Evolutionary conservation across 1,139 yeast species (phyloP), one percentile per base, ranked within the genome.

Genomic region (Zhuliangozyma parablackwelliae): DNA sequence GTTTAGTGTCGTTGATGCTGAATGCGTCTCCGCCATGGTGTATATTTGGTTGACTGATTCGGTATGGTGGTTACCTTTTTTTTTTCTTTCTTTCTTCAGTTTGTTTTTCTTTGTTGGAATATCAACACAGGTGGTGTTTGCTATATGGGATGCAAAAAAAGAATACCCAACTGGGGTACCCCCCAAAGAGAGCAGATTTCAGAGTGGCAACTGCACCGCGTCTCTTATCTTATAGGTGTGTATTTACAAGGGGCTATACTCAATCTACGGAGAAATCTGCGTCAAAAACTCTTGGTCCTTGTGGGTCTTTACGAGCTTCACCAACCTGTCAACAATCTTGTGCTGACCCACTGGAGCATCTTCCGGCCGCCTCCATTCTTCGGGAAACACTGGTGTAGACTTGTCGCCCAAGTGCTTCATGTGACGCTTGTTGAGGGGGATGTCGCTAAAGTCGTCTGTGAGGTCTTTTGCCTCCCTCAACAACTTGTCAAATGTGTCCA

Each of bases 381-480:
- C 79, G 8, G 97, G 97, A 68, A 87, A 90, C 31, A 41, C 40
- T 31, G 75, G 59, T 40, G 63, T 58, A 40, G 63, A 57, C 56
- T 70, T 72, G 46, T 70, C 72, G 23, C 30, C 24, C 23, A 24
- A 31, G 28, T 63, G 54, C 44, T 70, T 65, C 57, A 68, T 72
- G 57, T 84, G 92, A 57, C 96, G 80, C 24, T 73, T 78, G 57
- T 89, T 96, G 34, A 92, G 61, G 26, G 97, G 97, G 30, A 92
- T 67, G 52, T 87, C 95, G 32, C 72, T 68, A 50, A 87, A 85
- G 45, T 85, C 92, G 33, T 72, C 69, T 12, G 35, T 39, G 36
- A 71, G 54, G 42, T 79, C 83, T 53, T 79, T 82, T n/a, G 95
- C 69, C 49, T 80, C 90, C 13, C 56, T 56, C 28, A 90, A 51